These are phyloP conservation scores for Aspergillus vadensis DNA, from an alignment of 2,329 filamentous ascomycete species.

Conservation along the genomic window DNA sequence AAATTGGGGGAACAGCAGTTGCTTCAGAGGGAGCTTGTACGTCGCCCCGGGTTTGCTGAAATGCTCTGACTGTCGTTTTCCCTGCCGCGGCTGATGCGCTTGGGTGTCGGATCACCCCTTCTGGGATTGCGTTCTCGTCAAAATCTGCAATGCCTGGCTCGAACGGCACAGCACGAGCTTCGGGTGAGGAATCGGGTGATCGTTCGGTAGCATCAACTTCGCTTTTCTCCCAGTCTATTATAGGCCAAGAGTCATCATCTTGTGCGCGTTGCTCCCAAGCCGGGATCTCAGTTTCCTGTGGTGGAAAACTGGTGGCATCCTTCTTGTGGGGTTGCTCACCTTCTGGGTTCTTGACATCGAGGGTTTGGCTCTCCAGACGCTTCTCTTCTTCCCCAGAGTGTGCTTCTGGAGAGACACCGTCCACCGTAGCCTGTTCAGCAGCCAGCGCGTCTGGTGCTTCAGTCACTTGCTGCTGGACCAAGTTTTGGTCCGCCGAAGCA, in stretches of 20 bases:
- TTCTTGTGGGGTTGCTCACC: constrained; percentile 4
- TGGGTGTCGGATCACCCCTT: constrained; percentile 23
- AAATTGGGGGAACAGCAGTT: background rate
- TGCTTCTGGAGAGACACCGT: constrained; percentile 23
- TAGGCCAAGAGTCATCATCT: constrained; percentile 40
- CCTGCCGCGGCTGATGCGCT: constrained; percentile 9
- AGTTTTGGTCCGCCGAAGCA: background rate
- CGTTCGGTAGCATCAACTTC: constrained; percentile 27
- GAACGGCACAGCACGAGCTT: constrained; percentile 25
- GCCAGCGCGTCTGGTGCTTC: background rate
- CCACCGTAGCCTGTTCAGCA: constrained; percentile 2
- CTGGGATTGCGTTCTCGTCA: constrained; percentile 30
- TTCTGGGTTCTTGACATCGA: constrained; percentile 7
- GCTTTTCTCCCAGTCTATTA: constrained; percentile 41
- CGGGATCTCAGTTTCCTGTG: constrained; percentile 13
- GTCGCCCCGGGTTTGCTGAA: constrained; percentile 18
- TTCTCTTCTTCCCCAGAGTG: constrained; percentile 38
- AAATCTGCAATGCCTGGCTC: constrained; percentile 32
- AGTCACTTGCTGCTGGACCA: background rate
- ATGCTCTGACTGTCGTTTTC: constrained; percentile 33
- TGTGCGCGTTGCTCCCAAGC: constrained; percentile 11
- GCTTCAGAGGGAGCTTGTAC: background rate
- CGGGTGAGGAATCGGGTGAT: constrained; percentile 25
- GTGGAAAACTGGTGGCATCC: background rate
- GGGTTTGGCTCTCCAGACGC: constrained; percentile 20